These are phyloP conservation scores for Pseudocercospora eumusae DNA, from an alignment of 2,329 filamentous ascomycete genomes.

Conservation along the genomic window DNA sequence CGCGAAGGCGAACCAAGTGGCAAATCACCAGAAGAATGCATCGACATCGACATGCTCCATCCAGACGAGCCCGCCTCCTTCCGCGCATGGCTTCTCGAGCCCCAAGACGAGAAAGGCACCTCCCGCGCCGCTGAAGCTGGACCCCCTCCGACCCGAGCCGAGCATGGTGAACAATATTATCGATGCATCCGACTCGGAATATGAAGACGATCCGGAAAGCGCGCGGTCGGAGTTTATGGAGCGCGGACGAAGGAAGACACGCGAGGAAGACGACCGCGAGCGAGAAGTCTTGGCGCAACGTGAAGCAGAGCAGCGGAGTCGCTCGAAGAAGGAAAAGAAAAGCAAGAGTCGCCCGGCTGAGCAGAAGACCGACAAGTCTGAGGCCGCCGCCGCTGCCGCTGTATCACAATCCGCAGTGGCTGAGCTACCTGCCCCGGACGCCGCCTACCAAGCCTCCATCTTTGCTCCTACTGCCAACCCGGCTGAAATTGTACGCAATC, in stretches of 20 bases:
- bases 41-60: conserved; percentile 20
- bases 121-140: conserved; percentile 77
- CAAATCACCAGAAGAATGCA: conserved; percentile 19
- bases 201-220: conserved; percentile 68
- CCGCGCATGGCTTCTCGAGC: conserved; percentile 25
- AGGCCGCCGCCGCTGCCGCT: conserved; percentile 15
- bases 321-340: conserved; percentile 71
- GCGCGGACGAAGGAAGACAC: conserved; percentile 77
- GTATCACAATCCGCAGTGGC: conserved; percentile 20
- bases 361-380: conserved; percentile 12
- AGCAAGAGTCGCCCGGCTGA: conserved; percentile 50
- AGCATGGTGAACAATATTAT: conserved; percentile 40
- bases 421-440: conserved; percentile 15
- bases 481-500: conserved; percentile 34
- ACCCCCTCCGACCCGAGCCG: conserved; percentile 20
- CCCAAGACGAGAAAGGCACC: conserved; percentile 69
- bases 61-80: conserved; percentile 24
- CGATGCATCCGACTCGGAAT: conserved; percentile 77
- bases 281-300: conserved; percentile 68
- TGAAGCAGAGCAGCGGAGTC: conserved; percentile 65
- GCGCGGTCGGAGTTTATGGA: conserved; percentile 36
- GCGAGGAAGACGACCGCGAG: conserved; percentile 81
- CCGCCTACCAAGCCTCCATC: conserved; percentile 23
- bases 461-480: conserved; percentile 31
- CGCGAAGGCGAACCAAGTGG: conserved; percentile 11